phyloP scores from a whole-genome alignment of 2,329 filamentous ascomycete species.

The Clarireedia hainanense region DNA sequence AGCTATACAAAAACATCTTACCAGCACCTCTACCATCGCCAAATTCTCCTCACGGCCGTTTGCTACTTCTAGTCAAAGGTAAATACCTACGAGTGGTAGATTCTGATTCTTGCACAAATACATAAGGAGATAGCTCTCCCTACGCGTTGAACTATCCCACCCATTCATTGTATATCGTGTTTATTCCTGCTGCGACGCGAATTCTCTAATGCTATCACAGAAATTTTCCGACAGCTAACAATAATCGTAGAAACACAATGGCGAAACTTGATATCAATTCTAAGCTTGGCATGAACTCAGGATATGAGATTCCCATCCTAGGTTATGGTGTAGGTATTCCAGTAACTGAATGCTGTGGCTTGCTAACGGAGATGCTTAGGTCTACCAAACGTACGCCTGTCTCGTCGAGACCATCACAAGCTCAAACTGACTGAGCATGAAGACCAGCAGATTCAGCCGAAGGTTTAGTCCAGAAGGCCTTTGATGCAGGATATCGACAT shows the following conservation, averaged over 20 bases:
- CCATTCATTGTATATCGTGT: not conserved
- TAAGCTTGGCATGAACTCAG: slow-evolving; percentile 42
- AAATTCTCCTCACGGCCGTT: not conserved
- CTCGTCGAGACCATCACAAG: not conserved
- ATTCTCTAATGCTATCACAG: not conserved
- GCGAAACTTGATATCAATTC: slow-evolving; percentile 39
- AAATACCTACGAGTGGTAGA: not conserved
- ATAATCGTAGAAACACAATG: slow-evolving; percentile 28
- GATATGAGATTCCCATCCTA: slow-evolving; percentile 51
- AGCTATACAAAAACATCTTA: not conserved
- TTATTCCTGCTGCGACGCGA: not conserved
- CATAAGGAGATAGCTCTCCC: not conserved
- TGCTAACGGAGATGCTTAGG: slow-evolving; percentile 1
- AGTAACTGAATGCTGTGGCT: not conserved
- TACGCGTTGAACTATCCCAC: not conserved
- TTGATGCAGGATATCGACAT: slow-evolving; percentile 49
- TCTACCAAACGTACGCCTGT: not conserved
- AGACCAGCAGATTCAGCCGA: slow-evolving; percentile 50
- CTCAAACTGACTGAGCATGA: slow-evolving; percentile 8
- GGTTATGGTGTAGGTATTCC: slow-evolving; percentile 41
- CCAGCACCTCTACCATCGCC: not conserved
- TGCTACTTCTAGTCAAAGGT: not conserved
- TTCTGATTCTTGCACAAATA: not conserved
- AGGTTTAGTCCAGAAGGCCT: slow-evolving; percentile 47
- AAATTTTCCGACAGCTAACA: not conserved